Evolutionary conservation across 2,329 filamentous ascomycete genomes (phyloP), one percentile per base, ranked within the genome.

Genomic region (Microsporum audouinii): DNA sequence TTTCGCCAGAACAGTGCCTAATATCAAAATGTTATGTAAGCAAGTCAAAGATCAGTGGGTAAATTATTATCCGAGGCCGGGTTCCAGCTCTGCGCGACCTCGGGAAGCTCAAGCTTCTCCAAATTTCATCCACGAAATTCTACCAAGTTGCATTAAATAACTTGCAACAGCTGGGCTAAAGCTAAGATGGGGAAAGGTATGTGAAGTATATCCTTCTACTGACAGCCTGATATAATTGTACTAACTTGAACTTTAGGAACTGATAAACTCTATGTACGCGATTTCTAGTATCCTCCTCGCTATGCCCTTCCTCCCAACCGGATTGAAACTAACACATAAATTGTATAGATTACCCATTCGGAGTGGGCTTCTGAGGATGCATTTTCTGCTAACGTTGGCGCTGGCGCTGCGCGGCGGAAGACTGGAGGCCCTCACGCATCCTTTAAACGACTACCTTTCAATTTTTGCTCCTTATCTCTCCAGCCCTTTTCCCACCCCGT

Each of bases 401-500:
- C 87, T 61, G 86, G 85, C 58, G 77, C 79, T 73, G 82, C 71
- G 72, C 85, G 76, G 74, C 80, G 69, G 65, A 78, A 73, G 73
- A 80, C 73, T 27, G 74, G 75, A 56, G 75, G 78, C 1, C 75
- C 75, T 27, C 82, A 84, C 65, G 81, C 84, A 57, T 82, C 83
- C 41, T 97, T 97, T 79, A 89, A 88, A 70, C 88, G 90, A 53
- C 83, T 99, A 1, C 94, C 95, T 34, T 99, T 95, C 83, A 97
- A 96, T 80, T 97, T 94, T 77, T 99, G 94, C 82, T 90, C 94
- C 64, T 86, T 95, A 43, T 95, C 89, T 63, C 86, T 99, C 38
- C 94, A 97, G 71, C 95, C 95, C 5, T 99, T 96, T 78, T 84
- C 87, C 70, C 89, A 96, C 70, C 91, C 94, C 3, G 94, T 99